phyloP scores from a whole-genome alignment of 768 basidiomycete species.

The Phallus indusiatus region DNA sequence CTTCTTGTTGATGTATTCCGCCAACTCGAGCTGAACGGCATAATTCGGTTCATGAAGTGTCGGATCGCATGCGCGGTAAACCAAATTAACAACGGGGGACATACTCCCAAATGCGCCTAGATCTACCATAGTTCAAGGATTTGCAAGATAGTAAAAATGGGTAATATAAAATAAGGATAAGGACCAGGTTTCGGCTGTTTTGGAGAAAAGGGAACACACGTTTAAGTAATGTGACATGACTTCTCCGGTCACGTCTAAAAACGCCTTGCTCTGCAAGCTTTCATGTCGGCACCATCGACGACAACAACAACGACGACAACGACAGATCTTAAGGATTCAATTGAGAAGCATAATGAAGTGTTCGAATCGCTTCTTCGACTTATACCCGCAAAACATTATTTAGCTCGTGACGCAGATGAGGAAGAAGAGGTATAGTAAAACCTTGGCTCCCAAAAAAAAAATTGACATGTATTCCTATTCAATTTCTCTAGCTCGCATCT shows the following conservation, averaged over 20 bases:
- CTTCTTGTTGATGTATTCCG: slow-evolving; percentile 86
- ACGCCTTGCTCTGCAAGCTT: background rate
- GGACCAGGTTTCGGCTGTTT: background rate
- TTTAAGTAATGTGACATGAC: background rate
- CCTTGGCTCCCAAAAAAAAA: background rate
- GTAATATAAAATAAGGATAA: no score
- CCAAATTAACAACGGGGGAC: slow-evolving; percentile 60
- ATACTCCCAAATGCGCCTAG: background rate
- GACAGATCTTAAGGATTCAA: slow-evolving; percentile 42
- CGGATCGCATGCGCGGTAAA: slow-evolving; percentile 81
- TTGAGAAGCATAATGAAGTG: slow-evolving; percentile 77
- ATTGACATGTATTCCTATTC: background rate
- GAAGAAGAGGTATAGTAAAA: slow-evolving; percentile 52
- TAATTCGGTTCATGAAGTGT: slow-evolving; percentile 84
- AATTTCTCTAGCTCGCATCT: slow-evolving; percentile 33
- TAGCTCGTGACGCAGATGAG: slow-evolving; percentile 48
- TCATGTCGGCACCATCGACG: slow-evolving; percentile 36
- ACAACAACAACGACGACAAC: slow-evolving; percentile 29
- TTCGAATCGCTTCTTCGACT: slow-evolving; percentile 78
- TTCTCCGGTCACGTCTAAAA: background rate
- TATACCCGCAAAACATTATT: slow-evolving; percentile 86
- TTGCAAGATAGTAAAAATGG: background rate
- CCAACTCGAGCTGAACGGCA: slow-evolving; percentile 85
- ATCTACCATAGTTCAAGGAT: background rate
- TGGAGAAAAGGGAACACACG: no score